Percentiles rank a stretch among this genome's conserved stretches.
Evolutionary conservation across 208 protist species (phyloP).

Genomic region (Phytomonas sp.): DNA sequence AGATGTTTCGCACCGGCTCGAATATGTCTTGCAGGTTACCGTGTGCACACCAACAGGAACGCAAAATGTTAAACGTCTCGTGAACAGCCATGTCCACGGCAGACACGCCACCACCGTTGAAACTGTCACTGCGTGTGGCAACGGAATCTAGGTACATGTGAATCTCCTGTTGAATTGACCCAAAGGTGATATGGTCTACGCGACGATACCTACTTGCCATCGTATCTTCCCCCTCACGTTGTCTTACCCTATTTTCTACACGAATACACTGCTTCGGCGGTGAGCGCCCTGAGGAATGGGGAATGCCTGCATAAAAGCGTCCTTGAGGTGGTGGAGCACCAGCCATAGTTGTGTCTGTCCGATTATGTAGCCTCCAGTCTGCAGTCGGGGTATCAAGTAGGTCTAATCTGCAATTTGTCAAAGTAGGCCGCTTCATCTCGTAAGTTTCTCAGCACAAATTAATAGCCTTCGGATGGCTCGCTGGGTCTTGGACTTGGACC

Average conservation of each 20-base stretch:
- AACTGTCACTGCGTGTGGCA: conserved; percentile 3
- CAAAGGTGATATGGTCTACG: conserved; percentile 20
- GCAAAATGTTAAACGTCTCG: conserved; percentile 41
- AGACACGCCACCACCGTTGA: neutral
- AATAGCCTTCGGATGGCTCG: neutral
- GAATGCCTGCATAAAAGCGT: neutral
- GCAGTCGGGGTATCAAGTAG: neutral
- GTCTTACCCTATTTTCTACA: neutral
- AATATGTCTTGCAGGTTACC: conserved; percentile 55
- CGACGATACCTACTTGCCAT: conserved; percentile 19
- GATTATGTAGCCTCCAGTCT: neutral
- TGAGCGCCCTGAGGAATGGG: neutral
- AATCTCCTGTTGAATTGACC: conserved; percentile 23
- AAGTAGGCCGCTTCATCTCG: neutral
- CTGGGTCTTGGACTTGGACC: neutral
- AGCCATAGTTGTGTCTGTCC: neutral
- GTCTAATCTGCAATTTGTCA: neutral
- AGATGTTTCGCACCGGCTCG: conserved; percentile 39
- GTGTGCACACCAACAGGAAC: conserved; percentile 37
- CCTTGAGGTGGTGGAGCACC: neutral
- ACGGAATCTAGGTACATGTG: conserved; percentile 33
- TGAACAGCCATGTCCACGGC: conserved; percentile 26
- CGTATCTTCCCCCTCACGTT: neutral
- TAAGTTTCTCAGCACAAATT: neutral
- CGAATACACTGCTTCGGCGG: neutral